These are phyloP conservation scores for Talaromyces adpressus DNA, from an alignment of 495 filamentous ascomycete species.

Conservation along the genomic window DNA sequence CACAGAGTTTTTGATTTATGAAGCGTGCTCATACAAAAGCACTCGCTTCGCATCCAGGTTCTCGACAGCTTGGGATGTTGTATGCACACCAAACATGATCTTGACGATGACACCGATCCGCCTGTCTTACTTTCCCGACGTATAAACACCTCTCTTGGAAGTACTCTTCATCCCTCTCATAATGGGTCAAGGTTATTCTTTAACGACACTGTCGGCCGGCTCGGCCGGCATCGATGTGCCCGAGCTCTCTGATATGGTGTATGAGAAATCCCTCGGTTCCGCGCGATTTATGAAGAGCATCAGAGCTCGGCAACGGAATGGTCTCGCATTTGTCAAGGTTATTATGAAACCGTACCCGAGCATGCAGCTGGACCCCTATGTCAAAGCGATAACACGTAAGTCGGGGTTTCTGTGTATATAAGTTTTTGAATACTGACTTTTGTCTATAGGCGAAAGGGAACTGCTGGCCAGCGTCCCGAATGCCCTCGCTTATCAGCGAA, in stretches of 20 bases:
- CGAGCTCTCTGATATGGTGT: constrained; percentile 79
- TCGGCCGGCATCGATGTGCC: constrained; percentile 89
- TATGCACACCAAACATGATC: neutral
- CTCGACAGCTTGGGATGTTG: neutral
- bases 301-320: constrained; percentile 80
- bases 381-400: constrained; percentile 66
- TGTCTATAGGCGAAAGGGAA: constrained; percentile 63
- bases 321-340: constrained; percentile 86
- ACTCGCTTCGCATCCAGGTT: neutral
- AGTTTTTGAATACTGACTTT: constrained; percentile 13
- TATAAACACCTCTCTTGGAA: neutral
- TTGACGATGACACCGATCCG: neutral
- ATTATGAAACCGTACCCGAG: constrained; percentile 82
- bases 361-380: constrained; percentile 71
- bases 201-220: constrained; percentile 81
- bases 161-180: constrained; percentile 14
- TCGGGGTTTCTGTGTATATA: constrained; percentile 9
- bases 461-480: constrained; percentile 80
- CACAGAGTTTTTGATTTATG: neutral
- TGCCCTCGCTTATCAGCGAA: constrained; percentile 80
- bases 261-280: constrained; percentile 88
- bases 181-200: constrained; percentile 97
- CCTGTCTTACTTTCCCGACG: neutral
- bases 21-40: neutral
- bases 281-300: constrained; percentile 98